phyloP scores from a whole-genome alignment of 345 rosid species.

The Populus davidiana region DNA sequence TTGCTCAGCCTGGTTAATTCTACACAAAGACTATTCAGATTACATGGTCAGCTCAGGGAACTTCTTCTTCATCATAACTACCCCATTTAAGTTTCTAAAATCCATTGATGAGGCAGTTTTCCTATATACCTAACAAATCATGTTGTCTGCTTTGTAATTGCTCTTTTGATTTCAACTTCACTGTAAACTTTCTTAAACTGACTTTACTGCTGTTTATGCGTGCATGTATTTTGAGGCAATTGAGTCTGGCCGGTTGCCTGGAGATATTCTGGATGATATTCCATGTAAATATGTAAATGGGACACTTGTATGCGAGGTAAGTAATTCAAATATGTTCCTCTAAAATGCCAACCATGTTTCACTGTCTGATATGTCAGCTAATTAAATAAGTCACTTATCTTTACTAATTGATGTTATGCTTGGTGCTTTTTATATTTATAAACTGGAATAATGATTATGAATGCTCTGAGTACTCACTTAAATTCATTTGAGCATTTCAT shows the following conservation, averaged over 20 bases:
- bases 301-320: constrained; percentile 77
- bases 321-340: constrained; percentile 4
- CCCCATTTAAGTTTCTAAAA: not conserved
- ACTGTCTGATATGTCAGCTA: no score
- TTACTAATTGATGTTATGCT: not conserved
- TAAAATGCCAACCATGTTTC: no score
- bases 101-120: not conserved
- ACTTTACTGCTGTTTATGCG: not conserved
- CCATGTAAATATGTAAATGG: constrained; percentile 79
- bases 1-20: not conserved
- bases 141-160: not conserved
- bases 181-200: not conserved
- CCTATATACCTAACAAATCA: not conserved
- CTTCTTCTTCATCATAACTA: not conserved
- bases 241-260: constrained; percentile 86
- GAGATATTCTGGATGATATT: constrained; percentile 70
- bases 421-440: not conserved
- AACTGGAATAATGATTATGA: not conserved
- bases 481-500: not conserved
- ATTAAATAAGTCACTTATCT: not conserved
- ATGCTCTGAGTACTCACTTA: not conserved
- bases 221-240: constrained; percentile 54
- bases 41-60: not conserved
- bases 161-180: not conserved
- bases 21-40: not conserved